A percentile compares a stretch with the other conserved stretches of the same genome.
These are phyloP conservation scores for Termitomyces sp. DNA, from an alignment of 768 basidiomycete species.

Conservation along the genomic window DNA sequence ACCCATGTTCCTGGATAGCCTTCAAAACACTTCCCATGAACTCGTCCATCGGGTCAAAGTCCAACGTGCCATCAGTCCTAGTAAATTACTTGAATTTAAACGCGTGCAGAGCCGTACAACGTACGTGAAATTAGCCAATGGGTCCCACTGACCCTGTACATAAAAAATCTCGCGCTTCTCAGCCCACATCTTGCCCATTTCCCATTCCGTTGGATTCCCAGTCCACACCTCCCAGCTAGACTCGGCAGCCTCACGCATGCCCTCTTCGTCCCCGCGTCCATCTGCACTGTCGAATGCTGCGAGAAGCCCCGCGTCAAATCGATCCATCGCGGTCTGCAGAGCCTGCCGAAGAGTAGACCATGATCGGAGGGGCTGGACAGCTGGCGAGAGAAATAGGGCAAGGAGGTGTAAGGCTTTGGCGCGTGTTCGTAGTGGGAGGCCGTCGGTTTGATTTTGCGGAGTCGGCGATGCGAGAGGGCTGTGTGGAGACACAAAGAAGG, in stretches of 20 bases:
- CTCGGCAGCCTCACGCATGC: conserved; percentile 80
- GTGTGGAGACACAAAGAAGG: conserved; percentile 28
- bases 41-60: conserved; percentile 91
- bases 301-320: conserved; percentile 86
- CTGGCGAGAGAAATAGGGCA: conserved; percentile 66
- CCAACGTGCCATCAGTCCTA: conserved; percentile 58
- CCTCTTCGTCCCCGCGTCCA: conserved; percentile 61
- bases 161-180: conserved; percentile 96
- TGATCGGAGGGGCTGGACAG: conserved; percentile 65
- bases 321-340: conserved; percentile 76
- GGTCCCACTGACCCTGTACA: conserved; percentile 74
- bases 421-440: conserved; percentile 47
- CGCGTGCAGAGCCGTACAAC: conserved; percentile 21
- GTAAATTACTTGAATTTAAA: conserved; percentile 1
- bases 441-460: conserved; percentile 11
- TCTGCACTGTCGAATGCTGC: conserved; percentile 89
- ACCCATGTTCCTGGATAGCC: conserved; percentile 71
- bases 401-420: conserved; percentile 73
- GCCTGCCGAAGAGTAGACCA: conserved; percentile 63
- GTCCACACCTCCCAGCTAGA: conserved; percentile 83
- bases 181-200: conserved; percentile 92
- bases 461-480: conserved; percentile 4
- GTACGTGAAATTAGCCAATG: conserved; percentile 79
- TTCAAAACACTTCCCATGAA: conserved; percentile 74
- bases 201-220: conserved; percentile 59